Evolutionary conservation across 2,329 filamentous ascomycete species (phyloP), one percentile per base, ranked within the genome.

Genomic region (Colletotrichum shisoi): DNA sequence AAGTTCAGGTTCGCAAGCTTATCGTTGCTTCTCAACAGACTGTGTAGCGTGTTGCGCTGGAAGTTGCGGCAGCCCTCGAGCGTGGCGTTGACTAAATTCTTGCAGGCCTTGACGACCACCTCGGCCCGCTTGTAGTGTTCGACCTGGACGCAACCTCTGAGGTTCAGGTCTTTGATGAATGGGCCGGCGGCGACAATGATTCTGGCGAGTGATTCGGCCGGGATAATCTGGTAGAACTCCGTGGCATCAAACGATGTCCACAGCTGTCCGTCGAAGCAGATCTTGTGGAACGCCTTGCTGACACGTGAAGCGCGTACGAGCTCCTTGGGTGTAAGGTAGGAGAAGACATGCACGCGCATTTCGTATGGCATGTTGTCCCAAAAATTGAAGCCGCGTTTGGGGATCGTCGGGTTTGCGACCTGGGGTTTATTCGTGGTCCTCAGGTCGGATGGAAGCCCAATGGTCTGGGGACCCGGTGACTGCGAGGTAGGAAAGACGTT

Each of bases 221-320:
- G 90, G 70, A 98, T 98, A 59, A 93, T 87, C 70, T 86, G 87
- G 75, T 98, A 97, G 77, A 94, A 98, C 57, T 91, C 89, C 8
- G 93, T 90, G 2, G 92, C 88, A 76, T 98, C 93, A 56, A 98
- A 85, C 48, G 85, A 87, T 3, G 88, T 89, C 95, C 95, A 99
- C 17, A 98, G 80, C 79, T 99, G 95, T 2, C 95, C 95, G 76
- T 99, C 94, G 73, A 94, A 97, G 79, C 94, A 97, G 78, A 92
- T 88, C 54, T 85, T 84, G 76, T 96, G 83, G 82, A 95, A 97
- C 6, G 84, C 79, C 76, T 89, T 93, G 75, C 89, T 94, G 21
- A 95, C 91, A 19, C 87, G 82, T 0, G 94, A 96, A 63, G 87
- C 86, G 66, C 89, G 86, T 12, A 97, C 88, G 40, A 98, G 85